phyloP scores from a whole-genome alignment of 495 filamentous ascomycete genomes.

The Xylaria nigripes region DNA sequence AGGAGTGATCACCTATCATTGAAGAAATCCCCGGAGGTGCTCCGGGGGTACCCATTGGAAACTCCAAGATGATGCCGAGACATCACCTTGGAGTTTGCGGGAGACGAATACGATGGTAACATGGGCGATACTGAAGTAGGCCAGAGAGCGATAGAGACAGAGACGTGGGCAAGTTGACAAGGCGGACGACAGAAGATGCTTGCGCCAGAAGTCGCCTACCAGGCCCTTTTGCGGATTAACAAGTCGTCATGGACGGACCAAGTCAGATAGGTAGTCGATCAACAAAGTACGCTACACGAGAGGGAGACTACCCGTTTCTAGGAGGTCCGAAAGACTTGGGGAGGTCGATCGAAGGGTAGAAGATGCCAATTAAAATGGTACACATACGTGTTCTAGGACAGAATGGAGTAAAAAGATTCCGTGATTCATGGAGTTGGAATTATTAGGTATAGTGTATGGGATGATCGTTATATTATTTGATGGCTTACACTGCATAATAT shows the following conservation, averaged over 20 bases:
- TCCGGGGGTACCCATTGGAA: constrained; percentile 69
- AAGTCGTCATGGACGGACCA: constrained; percentile 10
- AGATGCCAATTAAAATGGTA: neutral
- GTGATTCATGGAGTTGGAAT: too few species aligned
- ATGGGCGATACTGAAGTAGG: constrained; percentile 20
- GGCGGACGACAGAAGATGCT: neutral
- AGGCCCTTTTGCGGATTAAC: constrained; percentile 7
- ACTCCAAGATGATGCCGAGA: constrained; percentile 58
- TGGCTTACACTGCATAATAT: neutral
- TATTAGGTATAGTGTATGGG: neutral
- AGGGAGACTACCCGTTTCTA: neutral
- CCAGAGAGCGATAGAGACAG: neutral
- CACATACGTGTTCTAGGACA: neutral
- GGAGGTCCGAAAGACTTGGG: neutral
- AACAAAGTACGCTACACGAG: too few species aligned
- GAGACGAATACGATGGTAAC: constrained; percentile 35
- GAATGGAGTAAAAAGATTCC: neutral
- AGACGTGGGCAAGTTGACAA: constrained; percentile 1
- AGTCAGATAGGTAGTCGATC: neutral
- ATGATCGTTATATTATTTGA: neutral
- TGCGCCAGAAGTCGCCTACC: constrained; percentile 10
- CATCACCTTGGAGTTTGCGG: constrained; percentile 45
- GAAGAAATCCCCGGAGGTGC: constrained; percentile 72
- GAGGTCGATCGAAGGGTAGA: neutral
- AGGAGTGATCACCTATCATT: constrained; percentile 60